Conservation (phyloP, 805 yeast species). For the Zygoascus ofunaensis region DNA sequence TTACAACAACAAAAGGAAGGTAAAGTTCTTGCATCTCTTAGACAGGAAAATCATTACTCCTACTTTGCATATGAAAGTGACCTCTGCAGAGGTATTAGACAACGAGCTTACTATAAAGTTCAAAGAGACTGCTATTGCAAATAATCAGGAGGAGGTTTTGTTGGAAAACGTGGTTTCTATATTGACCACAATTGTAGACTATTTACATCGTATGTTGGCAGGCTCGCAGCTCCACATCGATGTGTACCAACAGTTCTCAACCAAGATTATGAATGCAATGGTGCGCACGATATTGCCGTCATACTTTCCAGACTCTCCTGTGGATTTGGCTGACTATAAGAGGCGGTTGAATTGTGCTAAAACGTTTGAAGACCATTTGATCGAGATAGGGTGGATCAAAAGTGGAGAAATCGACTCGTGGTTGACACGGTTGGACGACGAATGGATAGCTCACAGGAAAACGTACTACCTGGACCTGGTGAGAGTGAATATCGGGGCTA, state of each 20-base stretch:
- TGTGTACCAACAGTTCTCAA: slow-evolving; percentile 12
- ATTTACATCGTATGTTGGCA: slow-evolving; percentile 9
- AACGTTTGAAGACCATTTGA: slow-evolving; percentile 13
- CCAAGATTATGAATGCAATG: slow-evolving; percentile 5
- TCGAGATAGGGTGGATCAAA: slow-evolving; percentile 11
- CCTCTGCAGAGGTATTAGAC: background rate
- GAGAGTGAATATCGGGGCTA: slow-evolving; percentile 6
- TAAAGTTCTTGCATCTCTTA: slow-evolving; percentile 8
- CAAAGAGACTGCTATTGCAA: background rate
- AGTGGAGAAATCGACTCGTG: slow-evolving; percentile 15
- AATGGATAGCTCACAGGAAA: slow-evolving; percentile 16
- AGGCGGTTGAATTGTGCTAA: slow-evolving; percentile 8
- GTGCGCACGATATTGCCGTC: slow-evolving; percentile 11
- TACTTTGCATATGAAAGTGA: background rate
- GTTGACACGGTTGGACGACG: slow-evolving; percentile 14
- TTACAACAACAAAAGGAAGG: slow-evolving; percentile 5
- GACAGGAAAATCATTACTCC: slow-evolving; percentile 7
- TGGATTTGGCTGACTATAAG: slow-evolving; percentile 11
- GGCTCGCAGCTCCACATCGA: slow-evolving; percentile 4
- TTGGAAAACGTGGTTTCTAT: slow-evolving; percentile 7
- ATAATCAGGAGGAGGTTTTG: background rate
- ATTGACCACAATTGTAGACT: slow-evolving; percentile 8
- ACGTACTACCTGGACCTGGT: slow-evolving; percentile 12
- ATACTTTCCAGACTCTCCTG: slow-evolving; percentile 15
- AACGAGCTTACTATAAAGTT: background rate